phyloP scores from a whole-genome alignment of 2,329 filamentous ascomycete genomes.

The Catunica adiposa region DNA sequence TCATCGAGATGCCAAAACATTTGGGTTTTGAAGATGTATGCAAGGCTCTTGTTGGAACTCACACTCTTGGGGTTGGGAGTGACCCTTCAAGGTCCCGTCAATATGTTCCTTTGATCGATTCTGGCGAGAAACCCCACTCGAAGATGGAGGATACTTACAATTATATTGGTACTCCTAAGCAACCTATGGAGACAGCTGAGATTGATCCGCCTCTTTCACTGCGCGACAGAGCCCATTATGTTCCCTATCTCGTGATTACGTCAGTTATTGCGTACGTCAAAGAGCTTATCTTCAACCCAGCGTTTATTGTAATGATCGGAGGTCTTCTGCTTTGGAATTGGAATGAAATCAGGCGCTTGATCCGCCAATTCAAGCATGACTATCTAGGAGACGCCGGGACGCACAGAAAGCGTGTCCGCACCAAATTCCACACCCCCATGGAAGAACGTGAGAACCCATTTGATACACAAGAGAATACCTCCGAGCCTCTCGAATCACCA shows the following conservation, averaged over 20 bases:
- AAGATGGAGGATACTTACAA: slow-evolving; percentile 18
- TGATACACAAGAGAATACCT: background rate
- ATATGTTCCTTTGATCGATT: slow-evolving; percentile 25
- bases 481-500: background rate
- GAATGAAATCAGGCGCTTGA: slow-evolving; percentile 27
- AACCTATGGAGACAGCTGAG: slow-evolving; percentile 16
- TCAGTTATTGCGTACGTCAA: slow-evolving; percentile 23
- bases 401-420: slow-evolving; percentile 8
- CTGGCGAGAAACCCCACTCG: slow-evolving; percentile 17
- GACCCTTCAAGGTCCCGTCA: slow-evolving; percentile 19
- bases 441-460: slow-evolving; percentile 11
- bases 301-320: slow-evolving; percentile 31
- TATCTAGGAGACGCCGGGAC: slow-evolving; percentile 10
- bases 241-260: slow-evolving; percentile 25
- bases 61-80: slow-evolving; percentile 35
- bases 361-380: slow-evolving; percentile 11
- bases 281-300: slow-evolving; percentile 40
- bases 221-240: slow-evolving; percentile 32
- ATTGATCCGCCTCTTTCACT: slow-evolving; percentile 26
- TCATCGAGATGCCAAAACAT: slow-evolving; percentile 26
- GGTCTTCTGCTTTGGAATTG: slow-evolving; percentile 28
- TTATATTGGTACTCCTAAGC: slow-evolving; percentile 20
- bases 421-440: slow-evolving; percentile 8
- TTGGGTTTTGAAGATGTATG: slow-evolving; percentile 30
- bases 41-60: slow-evolving; percentile 53